Evolutionary conservation across 768 basidiomycete species (phyloP).

Genomic region (Auricularia auricula-judae): DNA sequence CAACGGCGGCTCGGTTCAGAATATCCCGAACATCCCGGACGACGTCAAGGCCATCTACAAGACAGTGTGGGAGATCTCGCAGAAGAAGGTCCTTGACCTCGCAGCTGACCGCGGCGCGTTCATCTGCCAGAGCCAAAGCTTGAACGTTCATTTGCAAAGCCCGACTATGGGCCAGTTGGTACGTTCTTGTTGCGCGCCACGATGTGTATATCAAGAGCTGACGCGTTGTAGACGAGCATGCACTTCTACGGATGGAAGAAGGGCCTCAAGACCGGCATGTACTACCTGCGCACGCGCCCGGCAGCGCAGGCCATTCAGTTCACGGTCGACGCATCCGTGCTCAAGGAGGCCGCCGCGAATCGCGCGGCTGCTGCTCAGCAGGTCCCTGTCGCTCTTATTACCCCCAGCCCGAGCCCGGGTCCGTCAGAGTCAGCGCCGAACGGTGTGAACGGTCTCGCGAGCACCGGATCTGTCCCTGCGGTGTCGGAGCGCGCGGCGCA

Average conservation of each 20-base stretch:
- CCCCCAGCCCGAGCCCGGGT: slow-evolving; percentile 21
- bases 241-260: slow-evolving; percentile 99
- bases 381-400: not conserved
- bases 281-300: slow-evolving; percentile 84
- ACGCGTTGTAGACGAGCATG: slow-evolving; percentile 54
- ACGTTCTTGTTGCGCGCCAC: slow-evolving; percentile 15
- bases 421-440: slow-evolving; percentile 20
- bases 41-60: slow-evolving; percentile 98
- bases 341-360: slow-evolving; percentile 41
- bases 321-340: slow-evolving; percentile 76
- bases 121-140: slow-evolving; percentile 91
- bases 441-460: not conserved
- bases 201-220: slow-evolving; percentile 8
- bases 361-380: slow-evolving; percentile 1
- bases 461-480: not conserved
- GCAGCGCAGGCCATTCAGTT: slow-evolving; percentile 96
- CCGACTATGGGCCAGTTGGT: slow-evolving; percentile 80
- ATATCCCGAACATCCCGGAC: slow-evolving; percentile 77
- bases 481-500: slow-evolving; percentile 38
- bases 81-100: slow-evolving; percentile 96
- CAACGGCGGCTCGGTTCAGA: slow-evolving; percentile 81
- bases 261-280: slow-evolving; percentile 98
- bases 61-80: slow-evolving; percentile 99
- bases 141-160: slow-evolving; percentile 86
- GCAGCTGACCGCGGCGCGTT: slow-evolving; percentile 98